Conservation (phyloP, 2,329 filamentous ascomycete species). For the Capronia coronata region DNA sequence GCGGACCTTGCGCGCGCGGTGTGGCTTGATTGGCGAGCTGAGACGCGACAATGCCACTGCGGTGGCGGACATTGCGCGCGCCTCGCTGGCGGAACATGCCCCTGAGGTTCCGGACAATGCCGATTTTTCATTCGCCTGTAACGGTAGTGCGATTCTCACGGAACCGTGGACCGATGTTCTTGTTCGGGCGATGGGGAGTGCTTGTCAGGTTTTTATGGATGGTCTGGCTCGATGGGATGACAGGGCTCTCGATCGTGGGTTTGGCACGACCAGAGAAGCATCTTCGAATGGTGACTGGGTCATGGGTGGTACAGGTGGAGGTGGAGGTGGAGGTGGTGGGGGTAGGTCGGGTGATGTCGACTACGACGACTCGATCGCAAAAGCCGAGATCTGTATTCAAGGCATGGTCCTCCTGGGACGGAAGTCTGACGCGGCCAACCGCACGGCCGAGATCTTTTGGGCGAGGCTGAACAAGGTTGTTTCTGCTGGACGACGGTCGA, state of each 20-base stretch:
- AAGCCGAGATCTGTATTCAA: slow-evolving; percentile 18
- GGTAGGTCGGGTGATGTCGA: not conserved
- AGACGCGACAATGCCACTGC: slow-evolving; percentile 12
- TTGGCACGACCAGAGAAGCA: too few relatives aligned
- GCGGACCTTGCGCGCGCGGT: slow-evolving; percentile 8
- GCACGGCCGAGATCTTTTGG: slow-evolving; percentile 17
- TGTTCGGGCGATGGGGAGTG: slow-evolving; percentile 21
- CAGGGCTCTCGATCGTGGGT: too few relatives aligned
- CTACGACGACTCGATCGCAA: slow-evolving; percentile 10
- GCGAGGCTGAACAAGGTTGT: slow-evolving; percentile 3
- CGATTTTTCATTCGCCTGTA: slow-evolving; percentile 48
- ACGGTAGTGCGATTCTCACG: slow-evolving; percentile 51
- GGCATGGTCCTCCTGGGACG: slow-evolving; percentile 21
- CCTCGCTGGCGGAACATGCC: slow-evolving; percentile 14
- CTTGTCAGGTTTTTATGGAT: slow-evolving; percentile 17
- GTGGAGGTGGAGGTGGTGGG: too few relatives aligned
- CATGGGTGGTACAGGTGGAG: not conserved
- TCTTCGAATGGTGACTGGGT: slow-evolving; percentile 7
- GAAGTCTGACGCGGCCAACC: slow-evolving; percentile 18
- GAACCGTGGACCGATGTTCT: slow-evolving; percentile 54
- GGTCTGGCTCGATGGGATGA: too few relatives aligned
- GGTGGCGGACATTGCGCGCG: slow-evolving; percentile 16
- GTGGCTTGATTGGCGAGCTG: slow-evolving; percentile 10
- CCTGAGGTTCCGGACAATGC: slow-evolving; percentile 22
- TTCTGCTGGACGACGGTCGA: not conserved